phyloP scores from a whole-genome alignment of 2,329 filamentous ascomycete genomes.

The Aspergillus fructus region DNA sequence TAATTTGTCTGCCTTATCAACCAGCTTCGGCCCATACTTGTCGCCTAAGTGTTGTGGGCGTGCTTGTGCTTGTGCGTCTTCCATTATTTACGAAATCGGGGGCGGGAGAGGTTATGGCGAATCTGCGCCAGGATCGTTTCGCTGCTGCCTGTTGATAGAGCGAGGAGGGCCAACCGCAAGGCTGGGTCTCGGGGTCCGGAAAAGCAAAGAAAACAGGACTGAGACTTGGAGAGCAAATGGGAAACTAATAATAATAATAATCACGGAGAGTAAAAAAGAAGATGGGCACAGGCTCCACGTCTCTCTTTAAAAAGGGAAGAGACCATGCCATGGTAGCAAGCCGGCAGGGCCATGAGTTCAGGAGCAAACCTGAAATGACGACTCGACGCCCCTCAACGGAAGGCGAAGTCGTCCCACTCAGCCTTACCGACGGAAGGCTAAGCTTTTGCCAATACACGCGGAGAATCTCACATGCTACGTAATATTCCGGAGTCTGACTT shows the following conservation, averaged over 20 bases:
- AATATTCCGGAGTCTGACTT: neutral
- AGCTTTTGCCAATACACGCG: constrained; percentile 5
- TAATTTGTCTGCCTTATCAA: constrained; percentile 40
- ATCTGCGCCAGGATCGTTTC: neutral
- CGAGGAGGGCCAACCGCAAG: neutral
- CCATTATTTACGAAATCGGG: constrained; percentile 8
- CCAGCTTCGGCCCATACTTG: constrained; percentile 38
- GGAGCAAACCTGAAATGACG: neutral
- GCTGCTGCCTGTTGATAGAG: constrained; percentile 9
- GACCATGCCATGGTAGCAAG: neutral
- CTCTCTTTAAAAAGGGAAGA: neutral
- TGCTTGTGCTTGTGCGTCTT: constrained; percentile 20
- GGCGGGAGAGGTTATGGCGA: neutral
- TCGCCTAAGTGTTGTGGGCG: constrained; percentile 28
- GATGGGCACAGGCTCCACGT: neutral
- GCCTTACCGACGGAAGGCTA: constrained; percentile 1
- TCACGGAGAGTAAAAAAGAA: neutral
- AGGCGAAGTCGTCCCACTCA: constrained; percentile 3
- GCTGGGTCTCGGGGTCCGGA: neutral
- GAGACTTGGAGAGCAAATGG: neutral
- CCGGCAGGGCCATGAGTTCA: neutral
- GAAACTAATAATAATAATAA: neutral
- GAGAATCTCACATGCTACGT: neutral
- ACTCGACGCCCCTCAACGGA: neutral
- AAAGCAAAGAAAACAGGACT: neutral